phyloP scores from a whole-genome alignment of 1,139 yeast species.

The Lodderomyces margitis region DNA sequence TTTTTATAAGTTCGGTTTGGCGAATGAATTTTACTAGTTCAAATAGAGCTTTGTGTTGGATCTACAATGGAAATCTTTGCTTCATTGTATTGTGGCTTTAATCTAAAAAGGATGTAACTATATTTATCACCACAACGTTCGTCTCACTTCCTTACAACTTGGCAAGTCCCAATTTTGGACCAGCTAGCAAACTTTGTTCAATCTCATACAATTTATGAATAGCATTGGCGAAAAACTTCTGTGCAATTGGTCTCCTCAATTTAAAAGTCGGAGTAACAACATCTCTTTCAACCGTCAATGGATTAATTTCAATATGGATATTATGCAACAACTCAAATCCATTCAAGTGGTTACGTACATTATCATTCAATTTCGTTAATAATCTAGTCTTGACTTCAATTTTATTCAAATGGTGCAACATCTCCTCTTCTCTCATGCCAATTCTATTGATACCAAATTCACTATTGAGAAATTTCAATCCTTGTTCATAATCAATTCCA shows the following conservation, averaged over 20 bases:
- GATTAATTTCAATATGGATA: slow-evolving; percentile 32
- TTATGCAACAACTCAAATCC: slow-evolving; percentile 35
- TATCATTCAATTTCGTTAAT: slow-evolving; percentile 23
- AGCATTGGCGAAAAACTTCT: slow-evolving; percentile 25
- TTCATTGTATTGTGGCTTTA: no score
- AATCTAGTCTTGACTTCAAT: slow-evolving; percentile 24
- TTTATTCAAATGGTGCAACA: slow-evolving; percentile 26
- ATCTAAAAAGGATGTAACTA: no score
- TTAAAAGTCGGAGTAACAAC: slow-evolving; percentile 43
- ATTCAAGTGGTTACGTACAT: slow-evolving; percentile 23
- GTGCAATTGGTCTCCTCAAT: slow-evolving; percentile 31
- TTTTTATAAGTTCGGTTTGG: background rate
- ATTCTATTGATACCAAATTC: slow-evolving; percentile 17
- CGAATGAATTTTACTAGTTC: no score
- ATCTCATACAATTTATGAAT: slow-evolving; percentile 23
- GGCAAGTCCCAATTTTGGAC: slow-evolving; percentile 10
- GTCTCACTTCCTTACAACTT: slow-evolving; percentile 11
- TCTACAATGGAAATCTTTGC: no score
- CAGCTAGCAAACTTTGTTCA: slow-evolving; percentile 19
- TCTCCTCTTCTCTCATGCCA: slow-evolving; percentile 20
- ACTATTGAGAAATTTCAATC: slow-evolving; percentile 19
- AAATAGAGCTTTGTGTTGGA: no score
- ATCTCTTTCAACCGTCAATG: slow-evolving; percentile 35
- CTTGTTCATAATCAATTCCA: slow-evolving; percentile 42
- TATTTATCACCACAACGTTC: no score